phyloP scores from a whole-genome alignment of 169 alveolate genomes.

The Plasmodium gaboni region DNA sequence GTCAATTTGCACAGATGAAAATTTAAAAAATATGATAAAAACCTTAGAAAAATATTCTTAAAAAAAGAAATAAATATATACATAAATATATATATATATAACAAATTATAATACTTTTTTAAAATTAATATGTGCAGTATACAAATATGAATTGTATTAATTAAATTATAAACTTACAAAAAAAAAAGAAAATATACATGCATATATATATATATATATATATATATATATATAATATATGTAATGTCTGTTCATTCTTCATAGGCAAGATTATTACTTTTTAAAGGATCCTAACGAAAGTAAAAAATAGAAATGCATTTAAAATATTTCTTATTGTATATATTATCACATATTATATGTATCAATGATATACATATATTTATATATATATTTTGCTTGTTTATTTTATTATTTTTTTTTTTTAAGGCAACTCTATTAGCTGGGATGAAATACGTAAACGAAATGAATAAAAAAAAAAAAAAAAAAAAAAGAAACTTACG shows the following conservation, averaged over 20 bases:
- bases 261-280: constrained; percentile 59
- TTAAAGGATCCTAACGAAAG: constrained; percentile 49
- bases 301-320: constrained; percentile 13
- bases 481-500: background rate
- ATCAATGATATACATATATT: background rate
- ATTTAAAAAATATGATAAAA: constrained; percentile 60
- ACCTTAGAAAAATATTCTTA: constrained; percentile 54
- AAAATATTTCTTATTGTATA: background rate
- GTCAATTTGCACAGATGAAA: constrained; percentile 69
- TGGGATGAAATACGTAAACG: constrained; percentile 71
- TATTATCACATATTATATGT: background rate
- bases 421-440: constrained; percentile 42
- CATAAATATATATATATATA: background rate
- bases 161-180: too few species aligned
- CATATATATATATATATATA: constrained; percentile 6
- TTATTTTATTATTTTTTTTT: background rate
- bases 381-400: too few species aligned
- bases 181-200: too few species aligned
- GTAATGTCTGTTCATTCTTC: constrained; percentile 14
- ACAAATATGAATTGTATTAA: too few species aligned
- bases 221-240: constrained; percentile 14
- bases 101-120: background rate
- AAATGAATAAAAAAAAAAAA: constrained; percentile 20
- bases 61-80: constrained; percentile 8
- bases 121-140: too few species aligned